Conservation (phyloP, 208 protist species). For the Trypanosoma lewisi region DNA sequence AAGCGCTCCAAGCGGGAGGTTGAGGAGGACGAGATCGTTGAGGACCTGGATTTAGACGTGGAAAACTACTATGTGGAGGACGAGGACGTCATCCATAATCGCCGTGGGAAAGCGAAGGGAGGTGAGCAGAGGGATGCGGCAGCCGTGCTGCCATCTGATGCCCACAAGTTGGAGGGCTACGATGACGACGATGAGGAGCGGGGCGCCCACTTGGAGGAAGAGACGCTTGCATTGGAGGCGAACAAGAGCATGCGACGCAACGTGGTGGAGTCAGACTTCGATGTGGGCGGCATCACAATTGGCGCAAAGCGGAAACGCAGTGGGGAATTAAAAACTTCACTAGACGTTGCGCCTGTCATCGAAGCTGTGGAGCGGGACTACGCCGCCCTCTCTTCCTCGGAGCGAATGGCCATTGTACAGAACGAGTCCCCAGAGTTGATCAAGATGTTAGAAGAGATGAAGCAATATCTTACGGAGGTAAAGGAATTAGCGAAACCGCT, state of each 20-base stretch:
- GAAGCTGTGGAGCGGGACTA: conserved; percentile 91
- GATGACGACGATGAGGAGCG: conserved; percentile 70
- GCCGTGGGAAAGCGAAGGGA: conserved; percentile 22
- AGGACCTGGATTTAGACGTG: conserved; percentile 83
- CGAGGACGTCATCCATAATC: conserved; percentile 55
- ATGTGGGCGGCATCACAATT: conserved; percentile 60
- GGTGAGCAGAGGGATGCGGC: conserved; percentile 17
- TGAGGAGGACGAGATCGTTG: conserved; percentile 37
- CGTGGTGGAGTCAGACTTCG: conserved; percentile 78
- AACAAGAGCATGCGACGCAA: conserved; percentile 55
- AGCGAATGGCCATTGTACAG: conserved; percentile 84
- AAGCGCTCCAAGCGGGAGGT: conserved; percentile 39
- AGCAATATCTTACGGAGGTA: conserved; percentile 83
- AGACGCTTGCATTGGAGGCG: conserved; percentile 64
- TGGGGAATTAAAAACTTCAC: conserved; percentile 10
- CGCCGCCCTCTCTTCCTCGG: conserved; percentile 72
- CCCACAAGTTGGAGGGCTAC: conserved; percentile 83
- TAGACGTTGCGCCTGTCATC: conserved; percentile 68
- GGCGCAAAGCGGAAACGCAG: conserved; percentile 22
- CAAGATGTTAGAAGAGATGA: conserved; percentile 87
- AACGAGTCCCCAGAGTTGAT: conserved; percentile 91
- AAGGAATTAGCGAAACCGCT: conserved; percentile 81
- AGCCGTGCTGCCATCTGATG: conserved; percentile 70
- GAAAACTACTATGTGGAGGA: conserved; percentile 31
- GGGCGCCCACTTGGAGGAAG: conserved; percentile 75